Percentiles rank a stretch among this genome's conserved stretches.
phyloP scores from a whole-genome alignment of 345 rosid genomes.

The Kernera saxatilis region DNA sequence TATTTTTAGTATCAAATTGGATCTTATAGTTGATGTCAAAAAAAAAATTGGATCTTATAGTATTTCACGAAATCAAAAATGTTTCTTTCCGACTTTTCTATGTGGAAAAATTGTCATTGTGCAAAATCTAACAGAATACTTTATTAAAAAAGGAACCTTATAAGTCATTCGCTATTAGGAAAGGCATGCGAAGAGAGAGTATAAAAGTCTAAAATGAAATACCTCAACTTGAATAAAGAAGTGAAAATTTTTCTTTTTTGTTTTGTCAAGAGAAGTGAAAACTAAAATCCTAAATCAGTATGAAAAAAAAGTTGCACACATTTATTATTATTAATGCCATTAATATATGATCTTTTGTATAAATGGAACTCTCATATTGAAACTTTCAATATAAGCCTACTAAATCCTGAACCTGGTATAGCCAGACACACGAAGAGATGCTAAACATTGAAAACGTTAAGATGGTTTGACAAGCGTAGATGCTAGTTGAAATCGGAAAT shows the following conservation, averaged over 20 bases:
- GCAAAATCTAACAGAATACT: not conserved
- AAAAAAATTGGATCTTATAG: not conserved
- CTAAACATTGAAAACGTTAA: not conserved
- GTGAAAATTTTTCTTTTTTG: too few species aligned
- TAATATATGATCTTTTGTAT: not conserved
- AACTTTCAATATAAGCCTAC: constrained; percentile 4
- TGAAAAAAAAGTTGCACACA: not conserved
- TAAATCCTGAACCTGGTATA: not conserved
- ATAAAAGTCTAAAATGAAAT: not conserved
- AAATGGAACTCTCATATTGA: not conserved
- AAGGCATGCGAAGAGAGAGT: constrained; percentile 15
- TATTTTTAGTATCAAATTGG: not conserved
- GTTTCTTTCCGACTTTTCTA: not conserved
- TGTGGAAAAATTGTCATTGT: not conserved
- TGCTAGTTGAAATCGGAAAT: not conserved
- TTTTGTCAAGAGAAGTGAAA: too few species aligned
- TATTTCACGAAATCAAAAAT: not conserved
- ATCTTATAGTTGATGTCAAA: not conserved
- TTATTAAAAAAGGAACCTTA: not conserved
- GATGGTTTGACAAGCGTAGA: not conserved
- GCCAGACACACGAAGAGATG: not conserved
- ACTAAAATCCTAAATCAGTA: not conserved
- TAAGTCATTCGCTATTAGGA: not conserved
- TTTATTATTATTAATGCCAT: not conserved
- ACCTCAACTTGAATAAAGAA: not conserved